phyloP scores from a whole-genome alignment of 768 basidiomycete species.

The Boletus rubroflammeus region DNA sequence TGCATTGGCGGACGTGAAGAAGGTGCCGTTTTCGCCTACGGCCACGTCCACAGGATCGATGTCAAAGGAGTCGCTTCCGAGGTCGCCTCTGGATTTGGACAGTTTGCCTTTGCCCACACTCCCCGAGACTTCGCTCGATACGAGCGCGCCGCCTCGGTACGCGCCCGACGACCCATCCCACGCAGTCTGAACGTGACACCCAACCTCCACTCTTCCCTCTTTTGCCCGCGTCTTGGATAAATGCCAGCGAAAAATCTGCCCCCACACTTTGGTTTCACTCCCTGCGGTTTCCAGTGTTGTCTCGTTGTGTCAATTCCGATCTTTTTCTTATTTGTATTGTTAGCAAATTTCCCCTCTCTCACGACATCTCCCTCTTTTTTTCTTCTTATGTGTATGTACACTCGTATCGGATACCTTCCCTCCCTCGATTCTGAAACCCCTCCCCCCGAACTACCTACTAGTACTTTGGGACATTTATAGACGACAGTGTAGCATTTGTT shows the following conservation, averaged over 20 bases:
- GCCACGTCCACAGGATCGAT: constrained; percentile 19
- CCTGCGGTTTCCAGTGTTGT: not conserved
- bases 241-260: not conserved
- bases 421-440: not conserved
- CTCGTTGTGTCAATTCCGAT: constrained; percentile 1
- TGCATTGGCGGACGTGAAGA: constrained; percentile 27
- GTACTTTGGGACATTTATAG: constrained; percentile 25
- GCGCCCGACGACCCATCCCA: constrained; percentile 16
- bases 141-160: constrained; percentile 22
- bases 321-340: constrained; percentile 26
- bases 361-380: not conserved
- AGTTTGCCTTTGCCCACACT: constrained; percentile 12
- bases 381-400: not conserved
- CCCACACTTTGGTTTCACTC: not conserved
- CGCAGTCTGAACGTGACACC: constrained; percentile 9
- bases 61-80: constrained; percentile 28
- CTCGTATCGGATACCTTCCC: constrained; percentile 18
- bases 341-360: constrained; percentile 14
- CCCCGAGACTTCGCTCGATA: constrained; percentile 18
- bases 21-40: constrained; percentile 19
- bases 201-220: too few relatives aligned
- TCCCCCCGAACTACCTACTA: constrained; percentile 2
- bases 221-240: not conserved
- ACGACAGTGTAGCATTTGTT: constrained; percentile 19
- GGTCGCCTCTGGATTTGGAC: constrained; percentile 18